Percentiles rank a stretch among this genome's conserved stretches.
phyloP scores from a whole-genome alignment of 2,329 filamentous ascomycete genomes.

The Calonectria honghensis region DNA sequence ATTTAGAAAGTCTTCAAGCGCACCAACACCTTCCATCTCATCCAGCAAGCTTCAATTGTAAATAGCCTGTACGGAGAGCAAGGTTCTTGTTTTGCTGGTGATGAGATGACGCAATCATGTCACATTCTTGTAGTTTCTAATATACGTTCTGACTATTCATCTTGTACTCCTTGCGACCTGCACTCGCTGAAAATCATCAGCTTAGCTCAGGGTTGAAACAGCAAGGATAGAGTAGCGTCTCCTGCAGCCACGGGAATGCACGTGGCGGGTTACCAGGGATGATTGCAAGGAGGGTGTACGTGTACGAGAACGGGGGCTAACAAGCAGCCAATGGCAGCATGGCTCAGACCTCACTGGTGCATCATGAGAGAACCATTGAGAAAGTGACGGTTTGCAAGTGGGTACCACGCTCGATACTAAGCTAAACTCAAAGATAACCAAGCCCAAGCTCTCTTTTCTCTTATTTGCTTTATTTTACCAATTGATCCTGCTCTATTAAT shows the following conservation, averaged over 20 bases:
- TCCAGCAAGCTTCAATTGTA: not conserved
- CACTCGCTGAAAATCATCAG: not conserved
- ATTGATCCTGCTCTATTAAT: not conserved
- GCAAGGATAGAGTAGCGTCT: not conserved
- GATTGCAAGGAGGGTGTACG: not conserved
- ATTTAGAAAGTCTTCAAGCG: not conserved
- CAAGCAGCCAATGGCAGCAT: not conserved
- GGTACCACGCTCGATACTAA: not conserved
- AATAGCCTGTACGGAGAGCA: not conserved
- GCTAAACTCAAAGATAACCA: not conserved
- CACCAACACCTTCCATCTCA: not conserved
- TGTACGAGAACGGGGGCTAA: not conserved
- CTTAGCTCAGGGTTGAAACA: not conserved
- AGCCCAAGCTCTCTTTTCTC: not conserved
- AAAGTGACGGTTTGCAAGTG: not conserved
- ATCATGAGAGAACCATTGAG: not conserved
- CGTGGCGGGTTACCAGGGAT: not conserved
- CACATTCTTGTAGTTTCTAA: not conserved
- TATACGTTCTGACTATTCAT: not conserved
- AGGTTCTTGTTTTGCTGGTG: not conserved
- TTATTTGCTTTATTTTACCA: not conserved
- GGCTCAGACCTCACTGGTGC: not conserved
- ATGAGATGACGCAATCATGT: not conserved
- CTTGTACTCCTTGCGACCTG: not conserved
- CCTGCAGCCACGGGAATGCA: not conserved